Evolutionary conservation across 2,329 filamentous ascomycete genomes (phyloP).

Genomic region (Tolypocladium ovalisporum): DNA sequence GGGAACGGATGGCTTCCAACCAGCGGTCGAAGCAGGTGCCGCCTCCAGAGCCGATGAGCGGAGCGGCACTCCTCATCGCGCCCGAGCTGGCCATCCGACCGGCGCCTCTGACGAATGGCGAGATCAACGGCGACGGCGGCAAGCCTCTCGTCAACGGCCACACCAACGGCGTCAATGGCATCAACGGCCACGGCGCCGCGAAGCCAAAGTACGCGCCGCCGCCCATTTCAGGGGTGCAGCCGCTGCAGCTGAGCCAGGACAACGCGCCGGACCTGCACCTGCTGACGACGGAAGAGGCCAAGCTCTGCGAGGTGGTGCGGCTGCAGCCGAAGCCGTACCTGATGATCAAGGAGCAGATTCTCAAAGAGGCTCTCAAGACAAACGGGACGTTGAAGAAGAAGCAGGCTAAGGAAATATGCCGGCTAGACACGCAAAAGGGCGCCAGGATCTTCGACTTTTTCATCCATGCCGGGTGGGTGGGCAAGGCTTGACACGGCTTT

Average conservation of each 20-base stretch:
- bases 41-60: constrained; percentile 59
- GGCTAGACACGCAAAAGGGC: constrained; percentile 75
- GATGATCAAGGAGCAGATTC: constrained; percentile 85
- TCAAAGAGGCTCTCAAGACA: constrained; percentile 81
- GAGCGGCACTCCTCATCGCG: constrained; percentile 65
- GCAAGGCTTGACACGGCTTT: constrained; percentile 52
- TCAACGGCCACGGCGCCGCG: constrained; percentile 21
- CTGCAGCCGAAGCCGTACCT: constrained; percentile 91
- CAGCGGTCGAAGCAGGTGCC: constrained; percentile 59
- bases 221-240: constrained; percentile 49
- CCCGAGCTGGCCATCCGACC: constrained; percentile 62
- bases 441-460: constrained; percentile 90
- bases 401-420: constrained; percentile 74
- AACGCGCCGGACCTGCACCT: constrained; percentile 76
- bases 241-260: constrained; percentile 61
- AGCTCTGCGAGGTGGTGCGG: constrained; percentile 74
- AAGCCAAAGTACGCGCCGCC: constrained; percentile 43
- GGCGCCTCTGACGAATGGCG: constrained; percentile 20
- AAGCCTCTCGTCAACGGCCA: constrained; percentile 44
- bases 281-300: constrained; percentile 70
- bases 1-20: constrained; percentile 61
- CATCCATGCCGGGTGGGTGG: constrained; percentile 84
- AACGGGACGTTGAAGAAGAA: constrained; percentile 91
- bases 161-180: constrained; percentile 35
- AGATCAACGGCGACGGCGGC: constrained; percentile 36